Conservation (phyloP, 78 protist genomes). For the Dictyostelium citrinum region DNA sequence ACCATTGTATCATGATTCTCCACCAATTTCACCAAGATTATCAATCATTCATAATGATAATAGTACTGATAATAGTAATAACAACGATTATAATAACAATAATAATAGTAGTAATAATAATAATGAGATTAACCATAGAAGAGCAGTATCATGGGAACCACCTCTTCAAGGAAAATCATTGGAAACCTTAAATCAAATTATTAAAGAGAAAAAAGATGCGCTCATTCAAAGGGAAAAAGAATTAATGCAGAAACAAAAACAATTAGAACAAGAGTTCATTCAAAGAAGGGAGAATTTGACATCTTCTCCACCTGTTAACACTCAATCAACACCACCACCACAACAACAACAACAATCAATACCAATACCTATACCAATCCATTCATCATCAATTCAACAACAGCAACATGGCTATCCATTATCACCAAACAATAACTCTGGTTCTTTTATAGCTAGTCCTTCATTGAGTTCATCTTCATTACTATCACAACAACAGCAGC, state of each 20-base stretch:
- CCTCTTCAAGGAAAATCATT: constrained; percentile 45
- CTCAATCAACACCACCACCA: neutral
- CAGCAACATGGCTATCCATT: neutral
- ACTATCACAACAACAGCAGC: neutral
- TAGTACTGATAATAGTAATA: neutral
- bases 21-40: constrained; percentile 24
- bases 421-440: constrained; percentile 1
- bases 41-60: neutral
- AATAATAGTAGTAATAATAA: neutral
- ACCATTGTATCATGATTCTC: neutral
- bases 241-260: constrained; percentile 3
- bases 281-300: neutral
- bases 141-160: constrained; percentile 69
- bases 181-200: constrained; percentile 54
- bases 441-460: neutral
- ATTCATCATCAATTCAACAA: neutral
- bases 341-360: neutral
- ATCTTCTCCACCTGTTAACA: neutral
- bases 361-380: neutral
- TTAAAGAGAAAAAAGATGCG: constrained; percentile 71
- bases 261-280: constrained; percentile 11
- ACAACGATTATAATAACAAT: neutral
- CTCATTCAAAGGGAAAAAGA: constrained; percentile 35
- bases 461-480: neutral
- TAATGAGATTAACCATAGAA: constrained; percentile 15